phyloP scores from a whole-genome alignment of 768 basidiomycete species.

The Boletus reticuloceps region DNA sequence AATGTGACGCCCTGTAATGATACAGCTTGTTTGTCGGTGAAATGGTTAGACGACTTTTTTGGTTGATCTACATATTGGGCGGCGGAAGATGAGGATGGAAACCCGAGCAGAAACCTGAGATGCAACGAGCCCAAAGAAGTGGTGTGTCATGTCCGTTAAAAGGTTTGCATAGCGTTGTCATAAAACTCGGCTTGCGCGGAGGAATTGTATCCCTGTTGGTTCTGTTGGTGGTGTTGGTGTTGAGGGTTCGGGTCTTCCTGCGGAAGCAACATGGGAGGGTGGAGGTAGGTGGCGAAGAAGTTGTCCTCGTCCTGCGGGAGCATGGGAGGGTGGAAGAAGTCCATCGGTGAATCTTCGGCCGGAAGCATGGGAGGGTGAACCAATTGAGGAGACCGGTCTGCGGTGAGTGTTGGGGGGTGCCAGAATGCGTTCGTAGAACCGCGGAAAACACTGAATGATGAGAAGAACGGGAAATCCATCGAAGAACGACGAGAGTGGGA shows the following conservation, averaged over 20 bases:
- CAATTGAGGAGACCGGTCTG: constrained; percentile 53
- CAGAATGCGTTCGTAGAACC: constrained; percentile 61
- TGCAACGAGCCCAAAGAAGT: neutral
- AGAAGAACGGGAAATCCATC: constrained; percentile 64
- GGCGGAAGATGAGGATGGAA: neutral
- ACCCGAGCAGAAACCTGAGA: constrained; percentile 7
- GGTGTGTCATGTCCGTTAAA: constrained; percentile 13
- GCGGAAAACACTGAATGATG: constrained; percentile 50
- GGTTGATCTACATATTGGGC: constrained; percentile 18
- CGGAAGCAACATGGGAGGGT: constrained; percentile 54
- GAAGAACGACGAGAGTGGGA: constrained; percentile 61
- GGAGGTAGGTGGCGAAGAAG: constrained; percentile 51
- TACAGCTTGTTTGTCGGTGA: constrained; percentile 13
- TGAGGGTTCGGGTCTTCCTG: constrained; percentile 31
- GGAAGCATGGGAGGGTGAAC: constrained; percentile 74
- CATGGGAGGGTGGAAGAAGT: constrained; percentile 66
- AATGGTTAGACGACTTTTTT: constrained; percentile 6
- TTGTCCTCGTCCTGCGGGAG: constrained; percentile 64
- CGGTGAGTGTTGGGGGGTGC: constrained; percentile 75
- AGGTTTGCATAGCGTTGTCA: constrained; percentile 37
- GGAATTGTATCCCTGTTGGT: constrained; percentile 15
- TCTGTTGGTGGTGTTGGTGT: constrained; percentile 24
- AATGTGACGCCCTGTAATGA: constrained; percentile 13
- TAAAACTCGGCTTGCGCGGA: constrained; percentile 29
- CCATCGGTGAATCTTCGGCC: constrained; percentile 64